Conservation (phyloP, 1,284 basidiomycete species). For the Ceratobasidium sp. region DNA sequence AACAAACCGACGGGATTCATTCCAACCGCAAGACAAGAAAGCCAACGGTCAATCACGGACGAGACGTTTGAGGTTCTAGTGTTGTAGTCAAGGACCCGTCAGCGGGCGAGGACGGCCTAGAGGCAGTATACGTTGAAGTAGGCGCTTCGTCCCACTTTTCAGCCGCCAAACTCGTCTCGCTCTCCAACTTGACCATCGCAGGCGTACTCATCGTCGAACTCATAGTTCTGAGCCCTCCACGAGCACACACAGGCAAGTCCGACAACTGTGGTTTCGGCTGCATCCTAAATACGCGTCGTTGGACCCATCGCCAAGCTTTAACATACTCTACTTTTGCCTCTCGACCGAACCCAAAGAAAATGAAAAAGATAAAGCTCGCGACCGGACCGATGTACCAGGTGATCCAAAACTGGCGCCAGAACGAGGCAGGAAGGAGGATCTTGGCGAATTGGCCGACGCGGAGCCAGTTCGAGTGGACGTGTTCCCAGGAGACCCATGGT, state of each 20-base stretch:
- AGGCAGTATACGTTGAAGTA: slow-evolving; percentile 3
- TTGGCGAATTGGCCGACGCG: slow-evolving; percentile 49
- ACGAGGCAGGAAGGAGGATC: slow-evolving; percentile 36
- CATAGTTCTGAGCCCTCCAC: slow-evolving; percentile 9
- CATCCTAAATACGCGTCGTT: slow-evolving; percentile 43
- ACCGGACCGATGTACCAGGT: slow-evolving; percentile 52
- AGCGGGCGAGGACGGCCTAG: slow-evolving; percentile 26
- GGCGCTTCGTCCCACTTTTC: slow-evolving; percentile 30
- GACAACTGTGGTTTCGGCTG: slow-evolving; percentile 13
- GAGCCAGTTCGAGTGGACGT: slow-evolving; percentile 55
- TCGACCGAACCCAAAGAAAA: slow-evolving; percentile 59
- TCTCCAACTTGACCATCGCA: slow-evolving; percentile 25
- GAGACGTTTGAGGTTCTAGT: no score
- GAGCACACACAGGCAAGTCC: slow-evolving; percentile 15
- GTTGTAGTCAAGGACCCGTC: no score
- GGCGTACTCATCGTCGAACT: slow-evolving; percentile 15
- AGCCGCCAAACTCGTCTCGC: slow-evolving; percentile 39
- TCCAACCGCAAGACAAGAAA: no score
- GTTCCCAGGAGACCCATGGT: slow-evolving; percentile 55
- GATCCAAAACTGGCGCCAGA: slow-evolving; percentile 31
- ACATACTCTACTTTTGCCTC: slow-evolving; percentile 56
- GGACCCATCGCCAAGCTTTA: slow-evolving; percentile 30
- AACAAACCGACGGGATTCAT: no score
- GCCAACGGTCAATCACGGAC: no score
- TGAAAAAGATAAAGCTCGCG: slow-evolving; percentile 56